These are phyloP conservation scores for Russula foetens DNA, from an alignment of 768 basidiomycete species.

Conservation along the genomic window DNA sequence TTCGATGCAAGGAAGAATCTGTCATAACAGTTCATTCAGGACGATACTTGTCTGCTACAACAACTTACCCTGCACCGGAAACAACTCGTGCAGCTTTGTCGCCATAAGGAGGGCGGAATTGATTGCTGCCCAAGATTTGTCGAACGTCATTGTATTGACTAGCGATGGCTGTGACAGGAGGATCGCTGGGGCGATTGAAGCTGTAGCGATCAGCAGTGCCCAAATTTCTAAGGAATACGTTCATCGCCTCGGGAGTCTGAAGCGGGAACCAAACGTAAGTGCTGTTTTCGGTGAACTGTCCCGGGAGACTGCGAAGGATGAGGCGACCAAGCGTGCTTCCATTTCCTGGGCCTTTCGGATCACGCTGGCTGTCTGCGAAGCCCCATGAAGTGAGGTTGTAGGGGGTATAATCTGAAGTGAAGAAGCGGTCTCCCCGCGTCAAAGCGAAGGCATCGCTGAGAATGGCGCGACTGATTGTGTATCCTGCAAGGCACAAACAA, in stretches of 20 bases:
- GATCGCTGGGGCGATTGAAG: slow-evolving; percentile 38
- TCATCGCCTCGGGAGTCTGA: slow-evolving; percentile 70
- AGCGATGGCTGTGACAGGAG: slow-evolving; percentile 27
- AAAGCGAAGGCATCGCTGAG: slow-evolving; percentile 81
- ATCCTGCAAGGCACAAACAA: slow-evolving; percentile 36
- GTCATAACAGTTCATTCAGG: background rate
- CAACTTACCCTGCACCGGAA: slow-evolving; percentile 49
- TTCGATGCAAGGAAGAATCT: slow-evolving; percentile 61
- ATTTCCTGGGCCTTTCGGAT: slow-evolving; percentile 61
- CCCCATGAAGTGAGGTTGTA: slow-evolving; percentile 80
- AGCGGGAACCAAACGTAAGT: slow-evolving; percentile 85
- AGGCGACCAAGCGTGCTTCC: slow-evolving; percentile 71
- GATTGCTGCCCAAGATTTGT: slow-evolving; percentile 41
- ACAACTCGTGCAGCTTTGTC: slow-evolving; percentile 45
- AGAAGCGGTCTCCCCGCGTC: slow-evolving; percentile 78
- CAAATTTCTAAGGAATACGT: slow-evolving; percentile 46
- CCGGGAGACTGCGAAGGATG: slow-evolving; percentile 64
- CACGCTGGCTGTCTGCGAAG: slow-evolving; percentile 73
- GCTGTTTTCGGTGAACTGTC: slow-evolving; percentile 59
- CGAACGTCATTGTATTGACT: slow-evolving; percentile 43
- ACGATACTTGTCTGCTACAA: background rate
- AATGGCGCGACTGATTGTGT: slow-evolving; percentile 80
- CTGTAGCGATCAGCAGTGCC: slow-evolving; percentile 48
- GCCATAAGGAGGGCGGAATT: slow-evolving; percentile 44
- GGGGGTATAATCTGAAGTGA: slow-evolving; percentile 75